These are phyloP conservation scores for Calocera cornea DNA, from an alignment of 768 basidiomycete genomes.

Conservation along the genomic window DNA sequence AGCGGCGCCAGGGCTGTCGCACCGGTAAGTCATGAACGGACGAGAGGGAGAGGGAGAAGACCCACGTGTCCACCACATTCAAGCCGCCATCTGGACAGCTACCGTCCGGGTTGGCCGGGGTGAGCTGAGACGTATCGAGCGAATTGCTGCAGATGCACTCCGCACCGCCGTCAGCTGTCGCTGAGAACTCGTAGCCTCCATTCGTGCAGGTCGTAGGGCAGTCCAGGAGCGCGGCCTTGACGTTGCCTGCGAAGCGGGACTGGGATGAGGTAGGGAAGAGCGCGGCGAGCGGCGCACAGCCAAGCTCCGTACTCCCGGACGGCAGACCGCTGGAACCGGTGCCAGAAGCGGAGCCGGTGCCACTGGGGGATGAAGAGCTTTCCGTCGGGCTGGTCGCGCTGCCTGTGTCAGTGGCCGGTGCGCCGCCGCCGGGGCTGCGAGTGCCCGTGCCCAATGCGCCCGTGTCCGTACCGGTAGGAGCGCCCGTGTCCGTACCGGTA, in stretches of 20 bases:
- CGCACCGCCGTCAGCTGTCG: background rate
- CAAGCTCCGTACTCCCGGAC: background rate
- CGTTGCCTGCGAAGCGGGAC: background rate
- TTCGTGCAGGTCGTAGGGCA: conserved; percentile 1
- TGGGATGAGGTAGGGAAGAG: background rate
- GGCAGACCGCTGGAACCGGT: background rate
- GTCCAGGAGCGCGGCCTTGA: background rate
- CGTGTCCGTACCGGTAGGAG: too few relatives aligned
- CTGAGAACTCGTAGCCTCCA: background rate
- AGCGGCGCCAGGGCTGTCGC: background rate
- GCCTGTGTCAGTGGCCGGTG: too few relatives aligned
- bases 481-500: too few relatives aligned
- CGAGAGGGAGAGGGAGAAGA: background rate
- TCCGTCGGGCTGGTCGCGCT: too few relatives aligned
- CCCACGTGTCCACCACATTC: background rate
- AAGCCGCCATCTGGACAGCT: background rate
- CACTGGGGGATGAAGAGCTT: background rate
- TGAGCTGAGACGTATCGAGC: background rate
- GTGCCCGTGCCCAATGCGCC: too few relatives aligned
- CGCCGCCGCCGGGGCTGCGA: too few relatives aligned
- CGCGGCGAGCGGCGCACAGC: background rate
- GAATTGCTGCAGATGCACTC: conserved; percentile 2
- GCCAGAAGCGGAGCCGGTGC: background rate
- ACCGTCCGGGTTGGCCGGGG: background rate
- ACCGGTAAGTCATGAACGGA: background rate